phyloP scores from a whole-genome alignment of 805 yeast species.

The Kuraishia floccosa region DNA sequence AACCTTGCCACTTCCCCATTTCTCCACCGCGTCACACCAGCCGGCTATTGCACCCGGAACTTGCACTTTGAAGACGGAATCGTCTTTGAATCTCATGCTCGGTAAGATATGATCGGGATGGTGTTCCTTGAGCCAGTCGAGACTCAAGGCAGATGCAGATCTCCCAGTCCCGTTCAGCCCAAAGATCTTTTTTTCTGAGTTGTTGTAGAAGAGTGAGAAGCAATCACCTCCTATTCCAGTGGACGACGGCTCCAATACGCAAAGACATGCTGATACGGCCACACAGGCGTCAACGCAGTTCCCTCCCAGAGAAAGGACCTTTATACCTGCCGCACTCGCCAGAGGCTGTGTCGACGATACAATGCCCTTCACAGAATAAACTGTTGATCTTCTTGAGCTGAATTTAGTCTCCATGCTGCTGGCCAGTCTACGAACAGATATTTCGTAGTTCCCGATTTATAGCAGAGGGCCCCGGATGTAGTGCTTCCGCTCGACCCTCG shows the following conservation, averaged over 20 bases:
- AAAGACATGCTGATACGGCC: slow-evolving; percentile 44
- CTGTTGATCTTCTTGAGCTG: slow-evolving; percentile 60
- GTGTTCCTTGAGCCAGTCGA: slow-evolving; percentile 34
- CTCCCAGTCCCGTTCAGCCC: slow-evolving; percentile 76
- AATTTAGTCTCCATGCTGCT: slow-evolving; percentile 6
- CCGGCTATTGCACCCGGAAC: slow-evolving; percentile 80
- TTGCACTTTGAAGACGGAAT: slow-evolving; percentile 48
- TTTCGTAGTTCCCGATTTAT: too few relatives aligned
- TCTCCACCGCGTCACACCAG: slow-evolving; percentile 58
- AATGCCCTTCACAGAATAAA: slow-evolving; percentile 61
- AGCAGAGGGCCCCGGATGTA: too few relatives aligned
- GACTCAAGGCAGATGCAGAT: slow-evolving; percentile 36
- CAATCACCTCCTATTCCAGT: slow-evolving; percentile 64
- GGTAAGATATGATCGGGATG: slow-evolving; percentile 29
- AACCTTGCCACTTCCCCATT: slow-evolving; percentile 67
- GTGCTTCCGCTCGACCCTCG: too few relatives aligned
- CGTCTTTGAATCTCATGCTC: slow-evolving; percentile 31
- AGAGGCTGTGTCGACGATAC: slow-evolving; percentile 69
- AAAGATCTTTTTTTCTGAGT: slow-evolving; percentile 33
- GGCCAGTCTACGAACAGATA: too few relatives aligned
- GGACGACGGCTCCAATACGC: slow-evolving; percentile 46
- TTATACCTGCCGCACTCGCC: slow-evolving; percentile 65
- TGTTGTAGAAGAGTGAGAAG: slow-evolving; percentile 49
- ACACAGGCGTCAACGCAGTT: slow-evolving; percentile 59
- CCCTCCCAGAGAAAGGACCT: slow-evolving; percentile 59